These are phyloP conservation scores for Apiospora koreana DNA, from an alignment of 2,329 filamentous ascomycete species.

Conservation along the genomic window DNA sequence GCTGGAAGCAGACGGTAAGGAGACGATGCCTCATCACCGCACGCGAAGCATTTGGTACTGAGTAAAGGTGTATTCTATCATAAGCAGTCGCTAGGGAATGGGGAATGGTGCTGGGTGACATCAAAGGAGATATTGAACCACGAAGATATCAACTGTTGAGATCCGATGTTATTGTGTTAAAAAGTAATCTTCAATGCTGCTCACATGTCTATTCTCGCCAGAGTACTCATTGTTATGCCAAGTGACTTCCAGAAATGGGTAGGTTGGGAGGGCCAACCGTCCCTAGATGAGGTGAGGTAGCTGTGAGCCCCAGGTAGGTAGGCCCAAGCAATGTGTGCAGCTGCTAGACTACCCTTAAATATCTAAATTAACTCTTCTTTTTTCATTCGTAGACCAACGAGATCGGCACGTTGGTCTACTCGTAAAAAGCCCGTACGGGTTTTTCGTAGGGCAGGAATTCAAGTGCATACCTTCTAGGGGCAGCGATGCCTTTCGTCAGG, in stretches of 20 bases:
- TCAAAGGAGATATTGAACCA: not conserved
- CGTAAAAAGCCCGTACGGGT: not conserved
- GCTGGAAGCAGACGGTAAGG: constrained; percentile 63
- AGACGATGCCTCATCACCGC: constrained; percentile 77
- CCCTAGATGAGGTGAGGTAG: not conserved
- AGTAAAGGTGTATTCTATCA: constrained; percentile 15
- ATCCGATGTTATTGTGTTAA: not conserved
- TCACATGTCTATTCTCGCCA: not conserved
- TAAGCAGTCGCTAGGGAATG: not conserved
- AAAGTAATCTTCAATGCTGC: not conserved
- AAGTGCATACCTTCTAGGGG: not conserved
- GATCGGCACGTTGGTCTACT: not conserved
- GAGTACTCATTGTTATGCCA: not conserved
- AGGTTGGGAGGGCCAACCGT: not conserved
- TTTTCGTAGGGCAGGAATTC: constrained; percentile 4
- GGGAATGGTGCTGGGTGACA: not conserved
- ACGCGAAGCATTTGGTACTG: constrained; percentile 95
- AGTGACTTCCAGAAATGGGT: not conserved
- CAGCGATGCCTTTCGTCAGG: not conserved
- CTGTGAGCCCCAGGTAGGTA: not conserved
- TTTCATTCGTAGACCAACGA: not conserved
- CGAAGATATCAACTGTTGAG: not conserved
- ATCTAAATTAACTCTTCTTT: not conserved
- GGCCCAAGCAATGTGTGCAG: not conserved
- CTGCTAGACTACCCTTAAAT: not conserved